Evolutionary conservation across 768 basidiomycete genomes (phyloP).

Genomic region (Auricularia sp.): DNA sequence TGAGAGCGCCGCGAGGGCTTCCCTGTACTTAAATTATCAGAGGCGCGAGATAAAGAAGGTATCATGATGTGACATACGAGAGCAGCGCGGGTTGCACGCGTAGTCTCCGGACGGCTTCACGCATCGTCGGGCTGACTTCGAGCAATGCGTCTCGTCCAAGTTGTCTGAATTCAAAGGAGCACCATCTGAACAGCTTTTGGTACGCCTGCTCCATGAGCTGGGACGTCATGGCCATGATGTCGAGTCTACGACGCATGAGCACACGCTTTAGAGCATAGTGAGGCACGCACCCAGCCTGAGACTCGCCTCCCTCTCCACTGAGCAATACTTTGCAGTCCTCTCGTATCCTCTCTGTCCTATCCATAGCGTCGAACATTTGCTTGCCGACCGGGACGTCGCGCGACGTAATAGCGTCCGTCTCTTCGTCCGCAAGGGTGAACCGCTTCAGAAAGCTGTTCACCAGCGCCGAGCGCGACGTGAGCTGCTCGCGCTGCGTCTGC

Average conservation of each 20-base stretch:
- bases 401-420: slow-evolving; percentile 64
- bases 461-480: slow-evolving; percentile 28
- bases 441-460: slow-evolving; percentile 69
- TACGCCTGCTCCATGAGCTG: slow-evolving; percentile 80
- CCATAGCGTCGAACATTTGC: slow-evolving; percentile 77
- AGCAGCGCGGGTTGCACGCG: slow-evolving; percentile 69
- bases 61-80: slow-evolving; percentile 33
- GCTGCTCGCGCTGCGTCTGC: slow-evolving; percentile 54
- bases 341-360: slow-evolving; percentile 73
- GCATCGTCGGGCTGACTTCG: slow-evolving; percentile 54
- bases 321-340: slow-evolving; percentile 79
- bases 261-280: neutral
- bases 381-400: slow-evolving; percentile 66
- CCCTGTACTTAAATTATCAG: slow-evolving; percentile 34
- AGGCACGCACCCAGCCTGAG: slow-evolving; percentile 53
- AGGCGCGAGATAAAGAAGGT: neutral
- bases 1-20: slow-evolving; percentile 66
- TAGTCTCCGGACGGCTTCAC: slow-evolving; percentile 66
- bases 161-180: slow-evolving; percentile 73
- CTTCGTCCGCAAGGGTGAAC: slow-evolving; percentile 72
- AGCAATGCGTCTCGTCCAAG: slow-evolving; percentile 64
- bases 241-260: slow-evolving; percentile 42
- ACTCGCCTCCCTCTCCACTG: slow-evolving; percentile 72
- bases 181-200: slow-evolving; percentile 81
- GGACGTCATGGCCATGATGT: slow-evolving; percentile 79